Evolutionary conservation across 1,284 basidiomycete species (phyloP), one percentile per base, ranked within the genome.

Genomic region (Malassezia caprae): DNA sequence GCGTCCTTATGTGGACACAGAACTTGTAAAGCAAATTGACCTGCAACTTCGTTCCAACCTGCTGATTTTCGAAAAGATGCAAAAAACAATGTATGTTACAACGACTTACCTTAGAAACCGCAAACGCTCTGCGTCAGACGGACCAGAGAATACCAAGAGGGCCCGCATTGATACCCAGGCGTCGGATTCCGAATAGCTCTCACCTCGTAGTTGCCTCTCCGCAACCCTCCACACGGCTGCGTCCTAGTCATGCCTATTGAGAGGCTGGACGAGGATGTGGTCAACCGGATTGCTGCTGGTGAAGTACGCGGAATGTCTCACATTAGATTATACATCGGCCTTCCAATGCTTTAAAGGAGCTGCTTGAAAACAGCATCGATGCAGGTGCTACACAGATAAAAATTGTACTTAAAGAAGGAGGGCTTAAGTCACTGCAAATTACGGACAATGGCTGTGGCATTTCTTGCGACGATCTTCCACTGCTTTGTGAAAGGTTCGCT

Each of bases 371-470:
- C 69, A 83, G 86, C 19, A 80, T 98, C 28, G 94, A 98, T 77
- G 94, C 94, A 0, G 86, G 88, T 1, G 80, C 90, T 26, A 93
- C 87, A 0, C 83, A 83, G 0, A 90, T 98, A 68, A 84, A 85
- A 44, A 79, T 98, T 51, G 87, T 84, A 0, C 81, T 93, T 63
- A 96, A 94, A 76, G 93, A 98, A 56, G 94, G 94, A 1, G 94
- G 94, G 0, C 78, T 98, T 78, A 98, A 94, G 75, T 78, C 91
- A 43, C 80, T 98, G 24, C 90, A 96, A 76, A 94, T 98, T 50
- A 87, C 90, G 67, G 94, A 99, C 73, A 96, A 98, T 68, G 94
- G 93, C 0, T 87, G 82, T 73, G 93, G 93, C 1, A 94, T 99
- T 65, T 59, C 49, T 78, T 51, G 81, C 75, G 72, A 76, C 8